These are phyloP conservation scores for Grosmannia clavigera DNA, from an alignment of 2,329 filamentous ascomycete genomes.

Conservation along the genomic window DNA sequence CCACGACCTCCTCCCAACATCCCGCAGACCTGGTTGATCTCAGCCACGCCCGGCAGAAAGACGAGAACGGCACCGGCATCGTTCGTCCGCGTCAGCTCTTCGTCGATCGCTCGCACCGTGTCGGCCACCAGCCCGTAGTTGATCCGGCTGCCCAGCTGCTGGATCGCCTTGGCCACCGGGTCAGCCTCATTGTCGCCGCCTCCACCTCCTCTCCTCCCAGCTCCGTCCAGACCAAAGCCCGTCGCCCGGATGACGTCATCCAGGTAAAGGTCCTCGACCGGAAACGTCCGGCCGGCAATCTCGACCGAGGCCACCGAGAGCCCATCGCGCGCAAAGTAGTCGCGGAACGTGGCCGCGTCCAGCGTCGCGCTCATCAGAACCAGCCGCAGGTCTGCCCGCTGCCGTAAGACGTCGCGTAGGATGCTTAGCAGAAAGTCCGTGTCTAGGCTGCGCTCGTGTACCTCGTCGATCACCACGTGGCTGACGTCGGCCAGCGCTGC, in stretches of 20 bases:
- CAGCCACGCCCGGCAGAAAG: slow-evolving; percentile 82
- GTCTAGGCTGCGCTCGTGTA: slow-evolving; percentile 88
- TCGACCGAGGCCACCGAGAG: slow-evolving; percentile 66
- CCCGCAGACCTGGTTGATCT: slow-evolving; percentile 73
- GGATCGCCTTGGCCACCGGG: slow-evolving; percentile 56
- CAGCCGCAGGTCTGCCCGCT: slow-evolving; percentile 69
- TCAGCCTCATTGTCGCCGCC: slow-evolving; percentile 30
- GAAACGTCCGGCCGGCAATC: slow-evolving; percentile 80
- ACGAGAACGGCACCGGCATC: slow-evolving; percentile 84
- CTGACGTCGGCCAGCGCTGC: slow-evolving; percentile 79
- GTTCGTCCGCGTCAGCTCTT: slow-evolving; percentile 49
- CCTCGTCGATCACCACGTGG: slow-evolving; percentile 91
- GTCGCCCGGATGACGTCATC: slow-evolving; percentile 78
- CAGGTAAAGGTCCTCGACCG: slow-evolving; percentile 79
- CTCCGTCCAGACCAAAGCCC: slow-evolving; percentile 42
- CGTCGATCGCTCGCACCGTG: slow-evolving; percentile 71
- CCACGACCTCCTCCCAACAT: slow-evolving; percentile 42
- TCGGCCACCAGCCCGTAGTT: slow-evolving; percentile 81
- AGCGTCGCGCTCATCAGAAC: slow-evolving; percentile 95
- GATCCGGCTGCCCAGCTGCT: slow-evolving; percentile 67
- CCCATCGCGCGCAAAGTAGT: slow-evolving; percentile 64
- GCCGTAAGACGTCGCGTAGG: slow-evolving; percentile 65
- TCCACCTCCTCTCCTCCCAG: not conserved
- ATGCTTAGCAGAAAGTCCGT: slow-evolving; percentile 89
- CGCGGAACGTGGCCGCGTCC: slow-evolving; percentile 72